Conservation (phyloP, 2,329 filamentous ascomycete species). For the Pseudogymnoascus sp. region DNA sequence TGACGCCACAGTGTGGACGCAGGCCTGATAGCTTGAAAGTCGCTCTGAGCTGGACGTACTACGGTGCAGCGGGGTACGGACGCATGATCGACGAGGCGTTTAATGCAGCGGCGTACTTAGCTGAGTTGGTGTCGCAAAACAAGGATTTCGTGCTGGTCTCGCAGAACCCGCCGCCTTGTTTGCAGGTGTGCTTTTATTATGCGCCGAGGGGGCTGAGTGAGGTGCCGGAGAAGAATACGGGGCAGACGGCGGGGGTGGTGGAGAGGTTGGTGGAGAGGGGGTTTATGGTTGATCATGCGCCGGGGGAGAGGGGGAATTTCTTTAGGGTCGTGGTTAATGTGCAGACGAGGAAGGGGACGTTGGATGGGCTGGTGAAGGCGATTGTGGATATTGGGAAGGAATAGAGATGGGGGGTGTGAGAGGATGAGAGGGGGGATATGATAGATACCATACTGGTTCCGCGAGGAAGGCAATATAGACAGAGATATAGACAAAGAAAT, state of each 20-base stretch:
- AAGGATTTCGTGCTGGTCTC: constrained; percentile 64
- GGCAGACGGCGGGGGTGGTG: constrained; percentile 47
- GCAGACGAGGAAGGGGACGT: constrained; percentile 48
- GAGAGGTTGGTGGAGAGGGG: constrained; percentile 47
- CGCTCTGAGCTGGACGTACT: constrained; percentile 82
- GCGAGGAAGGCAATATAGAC: not conserved
- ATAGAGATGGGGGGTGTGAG: not conserved
- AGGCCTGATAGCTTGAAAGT: constrained; percentile 81
- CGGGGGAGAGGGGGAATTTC: constrained; percentile 52
- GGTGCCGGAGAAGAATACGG: constrained; percentile 41
- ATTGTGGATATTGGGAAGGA: constrained; percentile 36
- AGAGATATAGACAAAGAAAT: not conserved
- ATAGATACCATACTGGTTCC: not conserved
- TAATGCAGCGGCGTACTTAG: constrained; percentile 60
- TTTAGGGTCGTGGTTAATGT: constrained; percentile 63
- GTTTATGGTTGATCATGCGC: constrained; percentile 56
- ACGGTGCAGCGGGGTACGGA: constrained; percentile 69
- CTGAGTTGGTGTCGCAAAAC: constrained; percentile 45
- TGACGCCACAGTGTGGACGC: constrained; percentile 89
- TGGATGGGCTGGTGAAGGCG: constrained; percentile 53
- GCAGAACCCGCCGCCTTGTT: constrained; percentile 70
- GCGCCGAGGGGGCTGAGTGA: constrained; percentile 47
- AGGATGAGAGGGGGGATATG: not conserved
- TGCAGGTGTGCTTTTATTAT: constrained; percentile 95
- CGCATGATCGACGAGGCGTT: constrained; percentile 66